Evolutionary conservation across 129 eudicot genomes (phyloP).

Genomic region (Arctium lappa): DNA sequence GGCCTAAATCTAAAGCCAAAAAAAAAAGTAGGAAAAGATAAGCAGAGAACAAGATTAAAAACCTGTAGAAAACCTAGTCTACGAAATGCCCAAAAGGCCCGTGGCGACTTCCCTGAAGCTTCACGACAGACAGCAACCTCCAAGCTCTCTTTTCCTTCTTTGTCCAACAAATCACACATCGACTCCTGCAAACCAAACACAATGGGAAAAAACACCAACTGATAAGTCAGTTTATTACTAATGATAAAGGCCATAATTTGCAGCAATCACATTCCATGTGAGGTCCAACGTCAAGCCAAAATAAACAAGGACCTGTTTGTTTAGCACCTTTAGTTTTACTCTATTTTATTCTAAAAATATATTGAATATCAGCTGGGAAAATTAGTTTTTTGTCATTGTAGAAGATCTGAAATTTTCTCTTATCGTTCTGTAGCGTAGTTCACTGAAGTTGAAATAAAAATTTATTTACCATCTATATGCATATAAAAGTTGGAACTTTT

Average conservation of each 20-base stretch:
- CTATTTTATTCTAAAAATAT: background rate
- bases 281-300: background rate
- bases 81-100: constrained; percentile 96
- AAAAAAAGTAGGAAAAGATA: background rate
- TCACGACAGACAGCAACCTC: constrained; percentile 76
- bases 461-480: background rate
- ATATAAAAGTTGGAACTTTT: background rate
- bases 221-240: background rate
- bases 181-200: constrained; percentile 54
- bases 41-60: background rate
- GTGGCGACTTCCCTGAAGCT: constrained; percentile 83
- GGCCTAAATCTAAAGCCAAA: background rate
- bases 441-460: background rate
- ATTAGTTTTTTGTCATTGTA: background rate
- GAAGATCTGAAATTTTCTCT: too few species aligned
- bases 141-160: constrained; percentile 83
- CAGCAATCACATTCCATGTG: background rate
- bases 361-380: background rate
- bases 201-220: constrained; percentile 6
- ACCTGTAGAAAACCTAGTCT: constrained; percentile 92
- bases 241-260: background rate
- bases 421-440: background rate
- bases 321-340: background rate
- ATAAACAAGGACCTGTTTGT: background rate
- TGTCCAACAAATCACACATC: constrained; percentile 81